Evolutionary conservation across 176 grass and related monocot genomes (phyloP).

Genomic region (Carex pumila): DNA sequence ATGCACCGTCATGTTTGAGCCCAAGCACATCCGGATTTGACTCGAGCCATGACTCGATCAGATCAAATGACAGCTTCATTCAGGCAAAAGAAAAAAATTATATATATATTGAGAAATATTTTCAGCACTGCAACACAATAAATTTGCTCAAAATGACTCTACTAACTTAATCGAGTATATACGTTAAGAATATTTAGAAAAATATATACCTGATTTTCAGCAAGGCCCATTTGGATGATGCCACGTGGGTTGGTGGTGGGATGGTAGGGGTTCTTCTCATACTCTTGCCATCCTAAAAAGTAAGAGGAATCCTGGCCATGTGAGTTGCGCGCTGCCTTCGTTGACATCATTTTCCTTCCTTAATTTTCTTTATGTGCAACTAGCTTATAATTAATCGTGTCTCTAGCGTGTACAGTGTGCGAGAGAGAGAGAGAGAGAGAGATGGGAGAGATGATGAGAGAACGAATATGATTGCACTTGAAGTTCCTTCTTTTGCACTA

Average conservation of each 20-base stretch:
- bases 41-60: slow-evolving; percentile 77
- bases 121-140: neutral
- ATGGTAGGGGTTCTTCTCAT: slow-evolving; percentile 76
- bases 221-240: slow-evolving; percentile 99
- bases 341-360: slow-evolving; percentile 55
- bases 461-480: neutral
- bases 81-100: neutral
- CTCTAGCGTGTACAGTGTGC: neutral
- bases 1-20: slow-evolving; percentile 41
- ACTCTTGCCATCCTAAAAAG: slow-evolving; percentile 90
- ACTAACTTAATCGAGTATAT: neutral
- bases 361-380: slow-evolving; percentile 3
- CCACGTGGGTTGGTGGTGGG: slow-evolving; percentile 48
- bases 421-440: neutral
- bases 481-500: too few species aligned
- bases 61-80: slow-evolving; percentile 75
- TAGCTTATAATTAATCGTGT: neutral
- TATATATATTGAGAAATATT: neutral
- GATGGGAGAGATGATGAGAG: neutral
- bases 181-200: neutral
- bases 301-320: slow-evolving; percentile 89
- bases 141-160: neutral
- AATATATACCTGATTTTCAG: slow-evolving; percentile 62
- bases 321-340: slow-evolving; percentile 67
- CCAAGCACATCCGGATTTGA: slow-evolving; percentile 54